Conservation (phyloP, 176 grass and related monocot species). For the Canna indica region DNA sequence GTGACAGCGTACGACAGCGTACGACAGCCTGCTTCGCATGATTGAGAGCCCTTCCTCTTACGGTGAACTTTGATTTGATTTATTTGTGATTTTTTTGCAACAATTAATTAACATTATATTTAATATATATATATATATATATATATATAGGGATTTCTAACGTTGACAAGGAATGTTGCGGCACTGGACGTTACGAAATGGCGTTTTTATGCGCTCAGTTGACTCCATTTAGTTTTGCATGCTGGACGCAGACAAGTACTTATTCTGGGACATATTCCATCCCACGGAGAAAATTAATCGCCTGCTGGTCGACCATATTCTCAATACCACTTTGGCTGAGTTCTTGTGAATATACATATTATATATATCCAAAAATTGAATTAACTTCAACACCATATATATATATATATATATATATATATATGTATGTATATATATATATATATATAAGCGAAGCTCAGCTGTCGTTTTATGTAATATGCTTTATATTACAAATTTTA, state of each 20-base stretch:
- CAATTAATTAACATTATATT: not conserved
- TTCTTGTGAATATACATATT: not conserved
- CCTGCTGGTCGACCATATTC: not conserved
- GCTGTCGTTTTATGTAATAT: no score
- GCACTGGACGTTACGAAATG: not conserved
- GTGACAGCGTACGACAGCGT: constrained; percentile 16
- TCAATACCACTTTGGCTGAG: not conserved
- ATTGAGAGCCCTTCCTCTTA: constrained; percentile 23
- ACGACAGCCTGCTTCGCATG: not conserved
- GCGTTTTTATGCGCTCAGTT: not conserved
- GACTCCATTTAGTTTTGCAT: not conserved
- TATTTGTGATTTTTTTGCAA: not conserved
- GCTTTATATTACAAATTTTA: no score
- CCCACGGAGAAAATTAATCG: constrained; percentile 8
- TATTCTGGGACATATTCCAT: constrained; percentile 11
- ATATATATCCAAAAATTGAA: not conserved
- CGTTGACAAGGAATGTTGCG: not conserved
- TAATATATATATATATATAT: not conserved
- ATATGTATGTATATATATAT: not conserved
- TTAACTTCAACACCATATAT: not conserved
- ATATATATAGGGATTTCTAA: not conserved
- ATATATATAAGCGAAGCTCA: no score
- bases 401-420: not conserved
- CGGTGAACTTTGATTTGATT: constrained; percentile 16
- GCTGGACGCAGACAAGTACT: not conserved